phyloP scores from a whole-genome alignment of 2,329 filamentous ascomycete genomes.

The Sclerotinia nivalis region DNA sequence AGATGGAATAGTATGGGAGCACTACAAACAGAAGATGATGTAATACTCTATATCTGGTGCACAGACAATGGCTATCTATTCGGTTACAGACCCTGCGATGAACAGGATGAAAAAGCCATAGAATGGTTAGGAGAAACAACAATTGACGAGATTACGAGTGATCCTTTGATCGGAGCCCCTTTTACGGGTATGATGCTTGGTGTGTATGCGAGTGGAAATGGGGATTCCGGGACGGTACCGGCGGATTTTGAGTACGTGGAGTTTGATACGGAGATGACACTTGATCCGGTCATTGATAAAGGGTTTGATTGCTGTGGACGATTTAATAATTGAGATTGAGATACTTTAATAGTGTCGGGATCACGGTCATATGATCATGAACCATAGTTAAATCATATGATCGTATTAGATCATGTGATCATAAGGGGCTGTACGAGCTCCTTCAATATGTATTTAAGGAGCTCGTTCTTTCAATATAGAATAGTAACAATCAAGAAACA shows the following conservation, averaged over 20 bases:
- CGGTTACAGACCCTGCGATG: background rate
- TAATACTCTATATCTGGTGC: background rate
- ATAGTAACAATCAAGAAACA: no score
- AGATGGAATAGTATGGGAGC: no score
- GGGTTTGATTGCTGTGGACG: no score
- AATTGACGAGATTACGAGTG: background rate
- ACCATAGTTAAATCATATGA: no score
- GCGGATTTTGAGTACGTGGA: constrained; percentile 1
- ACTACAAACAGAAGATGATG: background rate
- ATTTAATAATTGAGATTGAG: background rate
- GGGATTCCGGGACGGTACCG: background rate
- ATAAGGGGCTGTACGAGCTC: no score
- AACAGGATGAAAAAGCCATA: background rate
- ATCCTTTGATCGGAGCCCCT: constrained; percentile 3
- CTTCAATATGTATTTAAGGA: no score
- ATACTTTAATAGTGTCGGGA: no score
- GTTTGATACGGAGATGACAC: background rate
- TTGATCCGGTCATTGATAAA: background rate
- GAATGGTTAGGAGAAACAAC: constrained; percentile 12
- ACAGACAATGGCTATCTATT: background rate
- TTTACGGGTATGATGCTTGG: constrained; percentile 20
- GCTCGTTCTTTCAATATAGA: no score
- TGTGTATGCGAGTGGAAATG: constrained; percentile 1
- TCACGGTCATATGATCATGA: no score
- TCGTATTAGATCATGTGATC: no score